A percentile compares a stretch with the other conserved stretches of the same genome.
These are phyloP conservation scores for Neurospora tetraspora DNA, from an alignment of 495 filamentous ascomycete species.

Conservation along the genomic window DNA sequence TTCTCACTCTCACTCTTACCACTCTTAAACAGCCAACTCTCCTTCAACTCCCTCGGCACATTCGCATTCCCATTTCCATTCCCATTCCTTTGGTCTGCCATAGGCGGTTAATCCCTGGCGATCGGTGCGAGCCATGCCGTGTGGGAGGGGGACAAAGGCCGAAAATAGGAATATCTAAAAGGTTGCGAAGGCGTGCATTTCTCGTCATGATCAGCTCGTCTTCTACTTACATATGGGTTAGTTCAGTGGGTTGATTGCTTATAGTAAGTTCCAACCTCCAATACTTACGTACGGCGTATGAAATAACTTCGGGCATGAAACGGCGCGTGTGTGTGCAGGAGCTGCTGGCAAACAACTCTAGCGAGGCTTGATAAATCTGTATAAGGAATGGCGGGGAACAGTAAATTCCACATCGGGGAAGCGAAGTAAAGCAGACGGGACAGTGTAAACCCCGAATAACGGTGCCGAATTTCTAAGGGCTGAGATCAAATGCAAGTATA, in stretches of 20 bases:
- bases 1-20: background rate
- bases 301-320: background rate
- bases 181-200: background rate
- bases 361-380: background rate
- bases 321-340: background rate
- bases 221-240: background rate
- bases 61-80: background rate
- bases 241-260: background rate
- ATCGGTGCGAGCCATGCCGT: background rate
- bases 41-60: background rate
- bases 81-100: background rate
- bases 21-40: background rate
- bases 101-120: background rate
- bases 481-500: background rate
- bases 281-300: background rate
- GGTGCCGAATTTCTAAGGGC: background rate
- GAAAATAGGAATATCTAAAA: background rate
- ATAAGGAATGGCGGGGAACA: background rate
- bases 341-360: background rate
- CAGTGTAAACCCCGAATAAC: background rate
- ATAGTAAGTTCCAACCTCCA: background rate
- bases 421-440: background rate
- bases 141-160: background rate
- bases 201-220: background rate
- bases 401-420: background rate